Evolutionary conservation across 495 filamentous ascomycete genomes (phyloP).

Genomic region (Podospora didyma): DNA sequence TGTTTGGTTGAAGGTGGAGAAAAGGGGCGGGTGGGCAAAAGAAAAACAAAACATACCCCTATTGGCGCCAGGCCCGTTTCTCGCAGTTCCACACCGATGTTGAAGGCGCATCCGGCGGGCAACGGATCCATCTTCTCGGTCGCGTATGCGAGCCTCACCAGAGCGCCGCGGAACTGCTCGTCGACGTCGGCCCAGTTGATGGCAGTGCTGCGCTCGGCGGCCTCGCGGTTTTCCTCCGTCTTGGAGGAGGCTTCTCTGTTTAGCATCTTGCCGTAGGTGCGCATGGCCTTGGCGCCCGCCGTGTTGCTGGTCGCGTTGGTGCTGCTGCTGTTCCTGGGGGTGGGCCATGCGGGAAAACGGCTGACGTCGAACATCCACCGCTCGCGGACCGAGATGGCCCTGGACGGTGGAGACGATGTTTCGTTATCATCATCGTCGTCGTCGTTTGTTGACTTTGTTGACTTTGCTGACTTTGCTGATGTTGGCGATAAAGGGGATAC

Average conservation of each 20-base stretch:
- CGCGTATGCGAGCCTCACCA: slow-evolving; percentile 48
- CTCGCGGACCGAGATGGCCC: slow-evolving; percentile 59
- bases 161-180: slow-evolving; percentile 46
- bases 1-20: no score
- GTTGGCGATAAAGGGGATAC: background rate
- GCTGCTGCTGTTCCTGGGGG: slow-evolving; percentile 7
- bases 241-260: slow-evolving; percentile 35
- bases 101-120: slow-evolving; percentile 77
- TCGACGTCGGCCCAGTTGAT: slow-evolving; percentile 41
- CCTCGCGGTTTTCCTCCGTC: slow-evolving; percentile 33
- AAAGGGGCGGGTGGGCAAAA: no score
- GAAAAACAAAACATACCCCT: slow-evolving; percentile 45
- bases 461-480: background rate
- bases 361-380: slow-evolving; percentile 83
- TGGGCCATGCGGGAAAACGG: slow-evolving; percentile 64
- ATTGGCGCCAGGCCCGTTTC: slow-evolving; percentile 73
- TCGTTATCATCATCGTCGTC: background rate
- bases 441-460: background rate
- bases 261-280: slow-evolving; percentile 30
- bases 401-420: slow-evolving; percentile 16
- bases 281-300: slow-evolving; percentile 27
- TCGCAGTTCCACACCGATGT: slow-evolving; percentile 78
- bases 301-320: background rate
- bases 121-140: slow-evolving; percentile 60
- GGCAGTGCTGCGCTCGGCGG: slow-evolving; percentile 9